Conservation (phyloP, 768 basidiomycete species). For the Boletus insuetus region DNA sequence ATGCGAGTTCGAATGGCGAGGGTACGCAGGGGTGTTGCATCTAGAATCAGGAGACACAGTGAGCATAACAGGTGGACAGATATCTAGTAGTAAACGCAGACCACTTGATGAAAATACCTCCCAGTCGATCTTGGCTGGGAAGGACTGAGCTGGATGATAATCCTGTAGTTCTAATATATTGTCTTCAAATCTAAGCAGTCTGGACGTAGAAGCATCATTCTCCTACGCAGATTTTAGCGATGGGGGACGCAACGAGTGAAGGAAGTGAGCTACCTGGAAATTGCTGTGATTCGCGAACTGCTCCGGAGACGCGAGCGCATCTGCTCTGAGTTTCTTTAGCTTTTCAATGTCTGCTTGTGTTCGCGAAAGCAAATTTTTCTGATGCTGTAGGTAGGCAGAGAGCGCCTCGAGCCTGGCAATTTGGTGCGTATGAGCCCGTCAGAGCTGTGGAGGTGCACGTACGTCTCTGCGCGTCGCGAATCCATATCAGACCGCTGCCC, state of each 20-base stretch:
- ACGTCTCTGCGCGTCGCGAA: constrained; percentile 36
- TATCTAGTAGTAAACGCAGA: constrained; percentile 29
- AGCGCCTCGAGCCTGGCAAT: constrained; percentile 51
- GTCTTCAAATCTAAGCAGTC: constrained; percentile 35
- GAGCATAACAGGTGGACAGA: constrained; percentile 4
- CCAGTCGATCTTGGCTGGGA: constrained; percentile 61
- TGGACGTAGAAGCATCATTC: constrained; percentile 6
- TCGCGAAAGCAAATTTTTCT: constrained; percentile 55
- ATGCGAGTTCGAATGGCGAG: constrained; percentile 42
- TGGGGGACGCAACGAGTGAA: constrained; percentile 10
- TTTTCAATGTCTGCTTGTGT: constrained; percentile 62
- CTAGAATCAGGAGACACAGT: constrained; percentile 32
- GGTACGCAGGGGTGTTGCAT: constrained; percentile 50
- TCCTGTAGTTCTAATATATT: constrained; percentile 45
- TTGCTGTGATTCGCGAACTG: constrained; percentile 32
- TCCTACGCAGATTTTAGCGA: constrained; percentile 18
- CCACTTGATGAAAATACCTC: constrained; percentile 53
- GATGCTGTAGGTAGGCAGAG: constrained; percentile 59
- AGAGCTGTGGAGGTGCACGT: constrained; percentile 5
- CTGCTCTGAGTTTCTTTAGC: constrained; percentile 44
- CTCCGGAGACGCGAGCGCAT: constrained; percentile 37
- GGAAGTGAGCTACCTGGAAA: constrained; percentile 32
- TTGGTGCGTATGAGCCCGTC: neutral
- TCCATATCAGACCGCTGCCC: constrained; percentile 26
- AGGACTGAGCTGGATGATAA: constrained; percentile 37